phyloP scores from a whole-genome alignment of 2,329 filamentous ascomycete genomes.

The Zelopaecilomyces penicillatus region DNA sequence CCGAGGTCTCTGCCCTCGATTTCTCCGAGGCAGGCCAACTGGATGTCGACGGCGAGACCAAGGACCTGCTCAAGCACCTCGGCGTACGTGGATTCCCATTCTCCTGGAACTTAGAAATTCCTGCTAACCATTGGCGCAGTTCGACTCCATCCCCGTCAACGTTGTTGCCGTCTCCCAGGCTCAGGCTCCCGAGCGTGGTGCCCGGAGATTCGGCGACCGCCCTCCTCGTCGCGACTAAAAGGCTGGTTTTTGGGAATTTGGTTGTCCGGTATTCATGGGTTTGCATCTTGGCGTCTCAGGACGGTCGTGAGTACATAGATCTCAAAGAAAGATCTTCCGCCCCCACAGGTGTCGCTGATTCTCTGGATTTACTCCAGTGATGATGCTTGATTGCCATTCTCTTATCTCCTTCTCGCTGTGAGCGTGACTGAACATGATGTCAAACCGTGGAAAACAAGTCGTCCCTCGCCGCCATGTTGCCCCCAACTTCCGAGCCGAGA shows the following conservation, averaged over 20 bases:
- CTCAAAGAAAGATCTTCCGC: slow-evolving; percentile 50
- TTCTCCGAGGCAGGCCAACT: slow-evolving; percentile 92
- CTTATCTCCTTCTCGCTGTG: slow-evolving; percentile 16
- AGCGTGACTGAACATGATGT: slow-evolving; percentile 16
- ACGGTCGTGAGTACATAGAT: slow-evolving; percentile 51
- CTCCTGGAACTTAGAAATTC: background rate
- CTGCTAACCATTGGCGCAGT: slow-evolving; percentile 44
- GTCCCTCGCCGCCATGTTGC: no score
- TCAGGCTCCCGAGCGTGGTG: slow-evolving; percentile 71
- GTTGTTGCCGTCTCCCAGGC: slow-evolving; percentile 84
- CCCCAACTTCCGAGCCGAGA: no score
- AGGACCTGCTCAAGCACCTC: slow-evolving; percentile 97
- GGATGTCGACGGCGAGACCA: slow-evolving; percentile 94
- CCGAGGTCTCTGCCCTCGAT: slow-evolving; percentile 97
- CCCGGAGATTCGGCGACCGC: slow-evolving; percentile 68
- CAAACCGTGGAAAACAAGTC: no score
- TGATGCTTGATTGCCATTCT: slow-evolving; percentile 89
- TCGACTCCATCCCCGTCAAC: slow-evolving; percentile 96
- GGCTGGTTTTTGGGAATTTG: slow-evolving; percentile 23
- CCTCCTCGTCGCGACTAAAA: slow-evolving; percentile 30
- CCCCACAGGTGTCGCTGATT: slow-evolving; percentile 83
- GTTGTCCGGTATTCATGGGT: slow-evolving; percentile 37
- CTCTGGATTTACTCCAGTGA: slow-evolving; percentile 48
- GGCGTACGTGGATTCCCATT: slow-evolving; percentile 61
- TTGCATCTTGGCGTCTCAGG: slow-evolving; percentile 48